A percentile compares a stretch with the other conserved stretches of the same genome.
phyloP scores from a whole-genome alignment of 768 basidiomycete genomes.

The Melanogaster broomeanus region DNA sequence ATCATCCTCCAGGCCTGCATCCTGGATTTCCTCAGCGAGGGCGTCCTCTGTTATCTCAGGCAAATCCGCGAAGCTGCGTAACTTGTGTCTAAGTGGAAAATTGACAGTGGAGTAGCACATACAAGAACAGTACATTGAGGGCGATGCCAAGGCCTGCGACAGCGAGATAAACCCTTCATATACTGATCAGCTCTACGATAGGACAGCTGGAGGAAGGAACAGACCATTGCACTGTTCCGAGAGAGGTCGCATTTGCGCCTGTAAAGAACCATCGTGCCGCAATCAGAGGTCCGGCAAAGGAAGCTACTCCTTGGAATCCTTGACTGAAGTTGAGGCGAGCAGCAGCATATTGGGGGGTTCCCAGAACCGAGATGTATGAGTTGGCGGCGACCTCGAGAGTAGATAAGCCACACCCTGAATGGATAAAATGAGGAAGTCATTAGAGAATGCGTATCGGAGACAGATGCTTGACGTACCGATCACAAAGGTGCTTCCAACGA shows the following conservation, averaged over 20 bases:
- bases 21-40: conserved; percentile 49
- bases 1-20: conserved; percentile 40
- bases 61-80: conserved; percentile 59
- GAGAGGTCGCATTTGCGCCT: conserved; percentile 57
- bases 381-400: conserved; percentile 76
- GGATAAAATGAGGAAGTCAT: not conserved
- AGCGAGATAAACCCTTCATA: conserved; percentile 59
- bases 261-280: conserved; percentile 75
- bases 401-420: conserved; percentile 60
- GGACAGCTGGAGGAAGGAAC: not conserved
- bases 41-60: conserved; percentile 74
- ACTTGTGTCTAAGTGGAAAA: not conserved
- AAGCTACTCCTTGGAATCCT: conserved; percentile 76
- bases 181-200: not conserved
- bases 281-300: conserved; percentile 74
- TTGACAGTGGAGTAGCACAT: conserved; percentile 19
- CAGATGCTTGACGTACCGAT: conserved; percentile 43
- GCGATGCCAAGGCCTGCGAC: conserved; percentile 62
- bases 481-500: conserved; percentile 73
- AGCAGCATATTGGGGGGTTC: conserved; percentile 68
- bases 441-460: not conserved
- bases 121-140: conserved; percentile 69
- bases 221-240: conserved; percentile 71
- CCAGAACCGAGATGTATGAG: conserved; percentile 75
- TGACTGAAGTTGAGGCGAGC: conserved; percentile 80